Evolutionary conservation across 2,329 filamentous ascomycete species (phyloP).

Genomic region (Ilyonectria robusta): DNA sequence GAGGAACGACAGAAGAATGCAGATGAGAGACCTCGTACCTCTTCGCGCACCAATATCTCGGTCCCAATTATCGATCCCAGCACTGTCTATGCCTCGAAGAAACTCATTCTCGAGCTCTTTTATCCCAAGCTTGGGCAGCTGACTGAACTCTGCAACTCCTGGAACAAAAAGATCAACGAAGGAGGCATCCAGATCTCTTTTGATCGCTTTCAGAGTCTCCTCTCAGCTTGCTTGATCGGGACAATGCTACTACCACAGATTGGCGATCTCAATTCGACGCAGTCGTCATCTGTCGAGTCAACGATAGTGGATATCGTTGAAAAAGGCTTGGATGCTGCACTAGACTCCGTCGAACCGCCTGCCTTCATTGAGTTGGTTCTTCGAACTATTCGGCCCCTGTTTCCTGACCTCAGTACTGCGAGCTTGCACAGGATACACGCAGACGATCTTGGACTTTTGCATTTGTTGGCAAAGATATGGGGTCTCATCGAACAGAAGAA

Average conservation of each 20-base stretch:
- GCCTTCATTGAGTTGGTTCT: slow-evolving; percentile 64
- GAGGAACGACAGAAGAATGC: slow-evolving; percentile 26
- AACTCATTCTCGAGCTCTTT: slow-evolving; percentile 68
- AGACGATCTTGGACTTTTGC: slow-evolving; percentile 59
- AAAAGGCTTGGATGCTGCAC: slow-evolving; percentile 57
- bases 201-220: slow-evolving; percentile 67
- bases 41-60: slow-evolving; percentile 24
- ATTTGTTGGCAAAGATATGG: slow-evolving; percentile 59
- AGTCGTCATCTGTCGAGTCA: slow-evolving; percentile 64
- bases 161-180: slow-evolving; percentile 62
- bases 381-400: slow-evolving; percentile 59
- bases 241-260: slow-evolving; percentile 64
- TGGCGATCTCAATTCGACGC: slow-evolving; percentile 61
- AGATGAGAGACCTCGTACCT: slow-evolving; percentile 11
- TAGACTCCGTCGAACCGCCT: slow-evolving; percentile 61
- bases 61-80: slow-evolving; percentile 49
- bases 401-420: slow-evolving; percentile 60
- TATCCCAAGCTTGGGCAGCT: slow-evolving; percentile 67
- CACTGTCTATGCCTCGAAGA: slow-evolving; percentile 60
- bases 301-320: slow-evolving; percentile 59
- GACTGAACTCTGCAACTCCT: slow-evolving; percentile 61
- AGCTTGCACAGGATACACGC: slow-evolving; percentile 56
- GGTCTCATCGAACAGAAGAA: slow-evolving; percentile 40
- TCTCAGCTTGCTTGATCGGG: slow-evolving; percentile 63
- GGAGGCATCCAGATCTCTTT: slow-evolving; percentile 64